Conservation (phyloP, 2,329 filamentous ascomycete genomes). For the Penicillium sp. region DNA sequence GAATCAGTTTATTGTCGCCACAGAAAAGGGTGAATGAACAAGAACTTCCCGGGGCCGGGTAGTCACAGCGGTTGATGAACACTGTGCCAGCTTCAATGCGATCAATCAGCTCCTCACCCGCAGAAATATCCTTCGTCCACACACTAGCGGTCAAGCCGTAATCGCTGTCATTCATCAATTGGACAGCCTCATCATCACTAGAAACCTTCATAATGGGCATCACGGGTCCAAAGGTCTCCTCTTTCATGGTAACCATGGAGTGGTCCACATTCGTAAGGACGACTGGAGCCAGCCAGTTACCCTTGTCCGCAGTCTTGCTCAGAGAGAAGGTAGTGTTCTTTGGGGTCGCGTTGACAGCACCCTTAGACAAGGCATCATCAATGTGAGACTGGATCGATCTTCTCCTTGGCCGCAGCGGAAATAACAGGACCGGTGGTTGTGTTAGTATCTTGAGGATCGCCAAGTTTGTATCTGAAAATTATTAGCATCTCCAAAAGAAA, state of each 20-base stretch:
- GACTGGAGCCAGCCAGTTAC: constrained; percentile 82
- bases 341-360: constrained; percentile 78
- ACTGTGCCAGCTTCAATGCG: constrained; percentile 86
- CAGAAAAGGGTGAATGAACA: neutral
- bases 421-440: constrained; percentile 85
- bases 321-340: constrained; percentile 73
- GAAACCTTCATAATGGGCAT: constrained; percentile 84
- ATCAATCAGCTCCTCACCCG: constrained; percentile 71
- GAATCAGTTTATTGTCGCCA: neutral
- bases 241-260: constrained; percentile 80
- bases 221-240: constrained; percentile 90
- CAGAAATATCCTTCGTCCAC: constrained; percentile 81
- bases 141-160: constrained; percentile 90
- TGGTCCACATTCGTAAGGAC: constrained; percentile 76
- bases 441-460: constrained; percentile 71
- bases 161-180: constrained; percentile 86
- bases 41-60: constrained; percentile 74
- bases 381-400: constrained; percentile 73
- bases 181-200: constrained; percentile 73
- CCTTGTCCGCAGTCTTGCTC: constrained; percentile 64
- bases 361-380: constrained; percentile 75
- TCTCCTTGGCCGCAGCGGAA: constrained; percentile 70
- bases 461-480: constrained; percentile 43
- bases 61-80: constrained; percentile 90
- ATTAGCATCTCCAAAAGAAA: neutral